A percentile compares a stretch with the other conserved stretches of the same genome.
Conservation (phyloP, 2,329 filamentous ascomycete species). For the Septoria petroselini region DNA sequence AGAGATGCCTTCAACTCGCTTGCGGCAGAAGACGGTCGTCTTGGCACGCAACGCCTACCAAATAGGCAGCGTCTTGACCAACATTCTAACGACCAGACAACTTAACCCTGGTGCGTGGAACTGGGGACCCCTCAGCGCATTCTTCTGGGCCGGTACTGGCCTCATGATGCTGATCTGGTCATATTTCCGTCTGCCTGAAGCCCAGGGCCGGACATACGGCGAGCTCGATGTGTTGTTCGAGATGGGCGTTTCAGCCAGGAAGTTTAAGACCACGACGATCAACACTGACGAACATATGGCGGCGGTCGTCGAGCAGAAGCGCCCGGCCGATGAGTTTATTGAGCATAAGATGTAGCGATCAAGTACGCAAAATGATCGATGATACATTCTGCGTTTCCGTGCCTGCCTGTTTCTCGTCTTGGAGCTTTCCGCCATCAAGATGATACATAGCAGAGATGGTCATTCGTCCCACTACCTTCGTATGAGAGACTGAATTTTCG, state of each 20-base stretch:
- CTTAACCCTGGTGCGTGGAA: conserved; percentile 22
- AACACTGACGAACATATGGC: conserved; percentile 15
- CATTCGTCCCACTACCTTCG: too few relatives aligned
- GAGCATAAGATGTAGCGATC: not conserved
- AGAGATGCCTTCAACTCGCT: conserved; percentile 32
- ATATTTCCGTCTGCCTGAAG: conserved; percentile 45
- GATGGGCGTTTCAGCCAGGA: conserved; percentile 39
- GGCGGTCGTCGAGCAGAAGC: conserved; percentile 6
- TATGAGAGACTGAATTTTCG: too few relatives aligned
- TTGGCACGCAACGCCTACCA: conserved; percentile 31
- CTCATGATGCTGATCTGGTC: conserved; percentile 41
- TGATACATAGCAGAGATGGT: too few relatives aligned
- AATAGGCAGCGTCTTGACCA: conserved; percentile 28
- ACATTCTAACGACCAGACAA: conserved; percentile 24
- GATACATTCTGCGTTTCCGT: too few relatives aligned
- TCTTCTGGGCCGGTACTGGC: conserved; percentile 44
- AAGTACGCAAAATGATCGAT: too few relatives aligned
- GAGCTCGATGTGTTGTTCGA: conserved; percentile 48
- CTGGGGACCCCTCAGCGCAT: conserved; percentile 28
- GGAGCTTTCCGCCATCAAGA: too few relatives aligned
- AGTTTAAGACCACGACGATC: conserved; percentile 34
- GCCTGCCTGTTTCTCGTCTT: too few relatives aligned
- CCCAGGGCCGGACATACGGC: conserved; percentile 43
- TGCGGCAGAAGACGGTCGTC: conserved; percentile 34
- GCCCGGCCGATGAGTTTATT: not conserved